Conservation (phyloP, 2,329 filamentous ascomycete genomes). For the Aureobasidium sp. region DNA sequence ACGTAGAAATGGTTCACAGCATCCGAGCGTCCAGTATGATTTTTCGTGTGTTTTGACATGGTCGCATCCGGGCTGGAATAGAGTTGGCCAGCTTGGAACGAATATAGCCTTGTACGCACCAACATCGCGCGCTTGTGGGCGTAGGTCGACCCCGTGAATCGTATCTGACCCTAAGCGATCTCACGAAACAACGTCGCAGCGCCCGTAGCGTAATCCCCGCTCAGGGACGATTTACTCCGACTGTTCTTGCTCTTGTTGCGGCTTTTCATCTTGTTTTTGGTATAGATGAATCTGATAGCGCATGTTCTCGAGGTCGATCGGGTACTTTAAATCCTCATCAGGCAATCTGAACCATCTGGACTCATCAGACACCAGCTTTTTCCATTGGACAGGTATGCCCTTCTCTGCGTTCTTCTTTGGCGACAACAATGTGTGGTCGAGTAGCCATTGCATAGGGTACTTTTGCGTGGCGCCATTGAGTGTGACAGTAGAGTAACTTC, state of each 20-base stretch:
- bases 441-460: conserved; percentile 90
- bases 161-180: not conserved
- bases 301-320: conserved; percentile 88
- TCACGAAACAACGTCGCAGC: not conserved
- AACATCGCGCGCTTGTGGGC: not conserved
- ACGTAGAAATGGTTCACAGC: not conserved
- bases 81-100: not conserved
- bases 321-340: conserved; percentile 54
- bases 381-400: conserved; percentile 46
- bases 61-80: too few species aligned
- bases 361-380: conserved; percentile 65
- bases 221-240: not conserved
- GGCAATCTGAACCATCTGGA: conserved; percentile 75
- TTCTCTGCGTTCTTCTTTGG: conserved; percentile 14
- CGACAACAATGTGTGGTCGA: conserved; percentile 67
- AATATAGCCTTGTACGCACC: not conserved
- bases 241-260: not conserved
- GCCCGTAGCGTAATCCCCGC: not conserved
- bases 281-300: conserved; percentile 89
- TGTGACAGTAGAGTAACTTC: conserved; percentile 78
- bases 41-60: too few species aligned
- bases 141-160: not conserved
- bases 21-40: not conserved
- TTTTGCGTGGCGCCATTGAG: conserved; percentile 49
- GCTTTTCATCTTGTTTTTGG: conserved; percentile 10